Base-by-base conservation (phyloP, 768 basidiomycete genomes). In the Leucosporidium creatinivorum region DNA sequence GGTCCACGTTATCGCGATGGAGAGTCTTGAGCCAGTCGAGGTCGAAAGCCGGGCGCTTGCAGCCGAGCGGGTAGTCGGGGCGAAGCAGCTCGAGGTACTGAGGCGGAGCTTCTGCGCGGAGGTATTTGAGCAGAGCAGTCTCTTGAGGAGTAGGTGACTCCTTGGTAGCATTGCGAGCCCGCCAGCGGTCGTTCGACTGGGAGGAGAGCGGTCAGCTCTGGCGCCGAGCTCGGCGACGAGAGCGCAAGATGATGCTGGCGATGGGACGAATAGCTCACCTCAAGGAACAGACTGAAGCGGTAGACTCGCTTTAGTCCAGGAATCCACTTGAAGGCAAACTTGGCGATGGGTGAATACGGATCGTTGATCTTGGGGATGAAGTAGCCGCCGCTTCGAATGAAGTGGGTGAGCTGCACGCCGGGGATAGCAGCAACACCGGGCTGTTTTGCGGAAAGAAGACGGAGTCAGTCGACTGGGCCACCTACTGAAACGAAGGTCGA, bases 41-140 rank as follows among this genome's bases (percentile, higher is more conserved):
- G 73, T 88, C 85, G 62, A 83, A 79, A 36, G 87, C 83, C n/a
- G 86, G 81, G 50, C 87, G 69, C 54, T 76, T 76, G 69, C 73
- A 75, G 50, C 74, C 73, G 48, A 75, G 63, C 18, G 76, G 68
- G 75, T 83, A 84, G 18, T 78, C 76, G 7, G 86, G 51, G 1
- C 23, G 30, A 33, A 56, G 28, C 8, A n/a, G 26, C 36, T 36
- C 36, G 26, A 58, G 57, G 36, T 58, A 58, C 33, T 58, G 18
- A 9, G 57, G 17, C 4, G 57, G 57, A 9, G 57, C 57, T 19
- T 19, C 23, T 6, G 30, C 39, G 23, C 5, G 4, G 33, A 44
- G 36, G 57, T 58, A 44, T 21, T 58, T 26, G 57, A 58, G 57
- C 18, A 58, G 33, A 3, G 23, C 30, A n/a, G 30, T 51, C 25